Conservation (phyloP, 2,329 filamentous ascomycete species). For the Huntiella abstrusa region DNA sequence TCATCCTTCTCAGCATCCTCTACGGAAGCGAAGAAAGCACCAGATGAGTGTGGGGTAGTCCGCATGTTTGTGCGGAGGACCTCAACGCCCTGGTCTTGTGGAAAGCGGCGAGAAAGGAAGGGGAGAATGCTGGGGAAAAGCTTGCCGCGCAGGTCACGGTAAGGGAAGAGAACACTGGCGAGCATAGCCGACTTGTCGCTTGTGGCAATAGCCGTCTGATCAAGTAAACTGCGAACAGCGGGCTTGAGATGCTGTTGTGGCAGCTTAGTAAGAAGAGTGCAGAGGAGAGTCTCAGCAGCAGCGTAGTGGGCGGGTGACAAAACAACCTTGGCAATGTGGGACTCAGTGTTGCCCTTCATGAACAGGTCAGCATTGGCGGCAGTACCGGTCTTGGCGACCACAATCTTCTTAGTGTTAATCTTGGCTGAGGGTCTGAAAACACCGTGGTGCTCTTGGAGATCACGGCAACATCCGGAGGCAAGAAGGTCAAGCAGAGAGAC, state of each 20-base stretch:
- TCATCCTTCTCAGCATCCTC: constrained; percentile 1
- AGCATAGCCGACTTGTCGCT: constrained; percentile 54
- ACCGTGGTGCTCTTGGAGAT: constrained; percentile 41
- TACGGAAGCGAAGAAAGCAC: constrained; percentile 15
- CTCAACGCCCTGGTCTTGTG: constrained; percentile 48
- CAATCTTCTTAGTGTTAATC: constrained; percentile 18
- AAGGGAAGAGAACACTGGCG: constrained; percentile 65
- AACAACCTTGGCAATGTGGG: constrained; percentile 11
- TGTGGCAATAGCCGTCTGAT: constrained; percentile 61
- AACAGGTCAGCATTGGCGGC: constrained; percentile 55
- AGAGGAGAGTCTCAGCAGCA: constrained; percentile 44
- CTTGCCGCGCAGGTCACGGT: constrained; percentile 41
- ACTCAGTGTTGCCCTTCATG: constrained; percentile 24
- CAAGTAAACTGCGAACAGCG: constrained; percentile 53
- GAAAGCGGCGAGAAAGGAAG: constrained; percentile 50
- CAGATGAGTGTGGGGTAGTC: constrained; percentile 16
- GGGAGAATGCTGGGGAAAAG: constrained; percentile 60
- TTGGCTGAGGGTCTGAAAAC: constrained; percentile 15
- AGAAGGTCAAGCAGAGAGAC: constrained; percentile 43
- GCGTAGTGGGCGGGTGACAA: constrained; percentile 28
- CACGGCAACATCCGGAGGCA: constrained; percentile 52
- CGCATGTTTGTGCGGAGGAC: constrained; percentile 44
- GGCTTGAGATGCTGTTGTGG: constrained; percentile 50
- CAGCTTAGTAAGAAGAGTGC: constrained; percentile 40
- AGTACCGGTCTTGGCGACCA: constrained; percentile 18